A percentile compares a stretch with the other conserved stretches of the same genome.
phyloP scores from a whole-genome alignment of 345 rosid species.

The Clausena lansium region DNA sequence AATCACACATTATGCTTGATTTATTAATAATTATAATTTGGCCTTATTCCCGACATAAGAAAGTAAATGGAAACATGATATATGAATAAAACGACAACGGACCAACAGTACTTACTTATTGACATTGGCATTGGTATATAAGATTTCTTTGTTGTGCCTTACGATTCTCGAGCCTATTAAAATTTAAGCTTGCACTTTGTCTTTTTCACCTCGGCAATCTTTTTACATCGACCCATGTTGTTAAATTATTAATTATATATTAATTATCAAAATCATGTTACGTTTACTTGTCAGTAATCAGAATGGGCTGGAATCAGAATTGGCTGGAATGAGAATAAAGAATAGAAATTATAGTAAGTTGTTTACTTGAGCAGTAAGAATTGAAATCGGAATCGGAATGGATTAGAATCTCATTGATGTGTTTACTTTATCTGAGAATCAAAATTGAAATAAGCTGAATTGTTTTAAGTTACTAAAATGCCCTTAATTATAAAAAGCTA shows the following conservation, averaged over 20 bases:
- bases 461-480: too few species aligned
- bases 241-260: not conserved
- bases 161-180: conserved; percentile 26
- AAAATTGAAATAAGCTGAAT: too few species aligned
- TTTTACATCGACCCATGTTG: not conserved
- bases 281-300: too few species aligned
- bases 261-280: not conserved
- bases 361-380: too few species aligned
- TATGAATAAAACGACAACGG: conserved; percentile 8
- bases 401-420: too few species aligned
- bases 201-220: not conserved
- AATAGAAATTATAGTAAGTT: too few species aligned
- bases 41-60: not conserved
- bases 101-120: not conserved
- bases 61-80: not conserved
- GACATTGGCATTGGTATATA: not conserved
- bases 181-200: not conserved
- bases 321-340: too few species aligned
- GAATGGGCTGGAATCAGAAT: too few species aligned
- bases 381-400: too few species aligned
- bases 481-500: too few species aligned
- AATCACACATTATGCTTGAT: not conserved
- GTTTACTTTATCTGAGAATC: too few species aligned
- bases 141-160: conserved; percentile 13
- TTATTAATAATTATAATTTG: not conserved